Evolutionary conservation across 176 grass and related monocot species (phyloP), one percentile per base, ranked within the genome.

Genomic region (Lolium perenne): DNA sequence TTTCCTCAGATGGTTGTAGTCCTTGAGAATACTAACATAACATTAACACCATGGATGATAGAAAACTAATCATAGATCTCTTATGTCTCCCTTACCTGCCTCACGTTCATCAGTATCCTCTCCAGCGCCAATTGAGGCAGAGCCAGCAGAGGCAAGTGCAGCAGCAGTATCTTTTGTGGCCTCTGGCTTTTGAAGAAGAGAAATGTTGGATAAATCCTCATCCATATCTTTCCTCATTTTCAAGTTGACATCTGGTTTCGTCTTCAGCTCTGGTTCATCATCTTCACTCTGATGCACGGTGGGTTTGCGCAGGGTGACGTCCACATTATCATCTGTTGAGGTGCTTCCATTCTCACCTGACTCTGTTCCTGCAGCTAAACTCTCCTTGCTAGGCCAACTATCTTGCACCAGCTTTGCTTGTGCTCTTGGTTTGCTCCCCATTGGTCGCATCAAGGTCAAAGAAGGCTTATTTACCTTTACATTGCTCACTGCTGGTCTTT

Each of bases 121-220:
- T 81, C 35, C 77, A 86, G 62, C 23, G 57, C 64, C 60, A 74
- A 71, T 22, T 40, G 73, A 38, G 15, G 66, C 4, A 26, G 49
- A 57, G 4, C 58, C 78, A 74, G 73, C 75, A 76, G 86, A 76
- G 35, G 49, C 20, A 21, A 70, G 76, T 81, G 77, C 71, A 68
- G 74, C 51, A 38, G 78, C 64, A 78, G 51, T 22, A 71, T 83
- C 79, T 71, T 87, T 71, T 32, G 80, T 21, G 50, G 88, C 84
- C 67, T 88, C 86, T 47, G 97, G 97, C 76, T 88, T 99, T 88
- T 94, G 87, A 87, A 96, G 80, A 88, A 99, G 92, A 56, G 92
- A 84, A 65, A 96, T 70, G 35, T 99, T 96, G 10, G 82, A 88
- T 67, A 84, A 74, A 88, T 82, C 83, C 84, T 96, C 93, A 68